Conservation (phyloP, 2,329 filamentous ascomycete genomes). For the Aspergillus sp. region DNA sequence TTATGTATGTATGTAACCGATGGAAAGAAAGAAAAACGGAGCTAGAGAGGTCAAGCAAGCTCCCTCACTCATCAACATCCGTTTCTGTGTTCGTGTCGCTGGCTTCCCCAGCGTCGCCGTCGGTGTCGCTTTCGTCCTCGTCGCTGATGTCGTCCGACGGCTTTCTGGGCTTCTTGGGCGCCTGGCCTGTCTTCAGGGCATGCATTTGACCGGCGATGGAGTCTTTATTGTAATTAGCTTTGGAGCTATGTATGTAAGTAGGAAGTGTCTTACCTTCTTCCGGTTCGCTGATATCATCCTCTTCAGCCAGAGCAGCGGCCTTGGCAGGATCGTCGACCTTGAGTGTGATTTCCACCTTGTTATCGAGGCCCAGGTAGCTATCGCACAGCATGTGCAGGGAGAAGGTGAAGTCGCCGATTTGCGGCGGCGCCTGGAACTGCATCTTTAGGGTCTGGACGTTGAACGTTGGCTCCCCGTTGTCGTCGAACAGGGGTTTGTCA, state of each 20-base stretch:
- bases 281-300: constrained; percentile 95
- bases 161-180: constrained; percentile 49
- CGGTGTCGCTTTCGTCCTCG: constrained; percentile 54
- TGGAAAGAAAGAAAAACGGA: not conserved
- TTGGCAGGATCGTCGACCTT: constrained; percentile 83
- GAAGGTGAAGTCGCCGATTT: constrained; percentile 88
- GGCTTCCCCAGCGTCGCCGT: constrained; percentile 51
- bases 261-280: constrained; percentile 69
- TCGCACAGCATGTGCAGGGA: constrained; percentile 90
- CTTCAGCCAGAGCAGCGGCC: constrained; percentile 66
- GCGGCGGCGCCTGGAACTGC: constrained; percentile 89
- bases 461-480: constrained; percentile 77
- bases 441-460: constrained; percentile 94
- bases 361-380: constrained; percentile 89
- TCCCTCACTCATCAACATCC: constrained; percentile 57
- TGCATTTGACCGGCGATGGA: constrained; percentile 87
- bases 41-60: not conserved
- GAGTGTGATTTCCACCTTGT: constrained; percentile 80
- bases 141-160: constrained; percentile 46
- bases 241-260: constrained; percentile 10
- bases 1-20: not conserved
- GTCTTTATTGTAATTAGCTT: constrained; percentile 44
- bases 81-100: constrained; percentile 62
- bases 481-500: constrained; percentile 76
- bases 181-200: constrained; percentile 62